Percentiles rank a stretch among this genome's conserved stretches.
phyloP scores from a whole-genome alignment of 2,329 filamentous ascomycete genomes.

The Trichoderma gracile region DNA sequence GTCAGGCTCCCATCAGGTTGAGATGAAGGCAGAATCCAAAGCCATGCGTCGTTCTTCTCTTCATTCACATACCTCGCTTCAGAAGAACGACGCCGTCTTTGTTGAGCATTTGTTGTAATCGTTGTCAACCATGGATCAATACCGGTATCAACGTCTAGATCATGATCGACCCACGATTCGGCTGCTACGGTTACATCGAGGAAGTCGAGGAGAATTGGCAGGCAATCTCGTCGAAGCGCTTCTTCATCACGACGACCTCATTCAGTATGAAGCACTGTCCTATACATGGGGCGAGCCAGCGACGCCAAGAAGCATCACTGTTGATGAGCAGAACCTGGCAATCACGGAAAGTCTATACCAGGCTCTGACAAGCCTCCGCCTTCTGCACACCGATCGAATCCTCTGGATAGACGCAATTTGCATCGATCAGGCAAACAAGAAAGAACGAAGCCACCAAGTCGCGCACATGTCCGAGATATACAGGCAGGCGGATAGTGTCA shows the following conservation, averaged over 20 bases:
- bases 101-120: no score
- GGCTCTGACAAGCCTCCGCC: not conserved
- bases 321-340: not conserved
- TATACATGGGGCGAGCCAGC: constrained; percentile 2
- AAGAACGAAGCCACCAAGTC: constrained; percentile 4
- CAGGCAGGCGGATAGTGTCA: not conserved
- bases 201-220: not conserved
- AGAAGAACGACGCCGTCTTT: no score
- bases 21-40: no score
- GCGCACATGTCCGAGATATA: constrained; percentile 4
- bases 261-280: constrained; percentile 2
- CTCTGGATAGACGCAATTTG: constrained; percentile 7
- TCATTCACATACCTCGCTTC: no score
- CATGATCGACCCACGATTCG: not conserved
- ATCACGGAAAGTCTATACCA: not conserved
- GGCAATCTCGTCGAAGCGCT: constrained; percentile 1
- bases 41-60: no score
- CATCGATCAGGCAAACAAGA: not conserved
- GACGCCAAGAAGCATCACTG: not conserved
- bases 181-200: not conserved
- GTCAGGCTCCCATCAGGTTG: no score
- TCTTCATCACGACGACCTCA: not conserved
- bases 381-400: not conserved
- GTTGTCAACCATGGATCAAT: no score
- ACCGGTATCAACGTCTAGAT: not conserved